A percentile compares a stretch with the other conserved stretches of the same genome.
Evolutionary conservation across 2,329 filamentous ascomycete genomes (phyloP).

Genomic region (Pestalotiopsis fici): DNA sequence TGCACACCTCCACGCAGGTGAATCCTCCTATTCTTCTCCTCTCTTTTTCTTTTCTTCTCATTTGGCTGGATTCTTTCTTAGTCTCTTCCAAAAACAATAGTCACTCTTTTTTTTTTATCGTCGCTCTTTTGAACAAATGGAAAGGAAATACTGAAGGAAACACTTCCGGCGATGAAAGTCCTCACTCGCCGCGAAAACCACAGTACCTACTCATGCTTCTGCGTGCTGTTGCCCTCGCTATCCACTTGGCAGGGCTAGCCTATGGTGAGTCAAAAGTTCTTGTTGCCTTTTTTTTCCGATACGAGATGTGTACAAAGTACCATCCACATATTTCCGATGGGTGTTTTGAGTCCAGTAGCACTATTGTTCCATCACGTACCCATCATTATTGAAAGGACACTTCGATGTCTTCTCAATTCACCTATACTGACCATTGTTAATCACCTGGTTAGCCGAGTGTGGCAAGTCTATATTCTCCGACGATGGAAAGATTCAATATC

Average conservation of each 20-base stretch:
- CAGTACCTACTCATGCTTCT: background rate
- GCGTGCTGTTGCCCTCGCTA: background rate
- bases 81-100: background rate
- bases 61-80: background rate
- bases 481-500: background rate
- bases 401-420: background rate
- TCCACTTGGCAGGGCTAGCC: background rate
- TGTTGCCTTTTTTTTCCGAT: background rate
- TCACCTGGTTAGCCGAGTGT: background rate
- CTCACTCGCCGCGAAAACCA: background rate
- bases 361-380: background rate
- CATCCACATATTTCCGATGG: background rate
- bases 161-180: background rate
- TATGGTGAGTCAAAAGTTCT: background rate
- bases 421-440: background rate
- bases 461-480: background rate
- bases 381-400: background rate
- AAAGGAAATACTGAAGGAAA: background rate
- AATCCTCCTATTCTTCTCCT: background rate
- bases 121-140: background rate
- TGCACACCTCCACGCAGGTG: background rate
- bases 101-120: background rate
- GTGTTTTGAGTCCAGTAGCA: background rate
- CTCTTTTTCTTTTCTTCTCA: background rate
- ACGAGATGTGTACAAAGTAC: background rate